These are phyloP conservation scores for Pezizomycotina sp. DNA, from an alignment of 2,329 filamentous ascomycete species.

Conservation along the genomic window DNA sequence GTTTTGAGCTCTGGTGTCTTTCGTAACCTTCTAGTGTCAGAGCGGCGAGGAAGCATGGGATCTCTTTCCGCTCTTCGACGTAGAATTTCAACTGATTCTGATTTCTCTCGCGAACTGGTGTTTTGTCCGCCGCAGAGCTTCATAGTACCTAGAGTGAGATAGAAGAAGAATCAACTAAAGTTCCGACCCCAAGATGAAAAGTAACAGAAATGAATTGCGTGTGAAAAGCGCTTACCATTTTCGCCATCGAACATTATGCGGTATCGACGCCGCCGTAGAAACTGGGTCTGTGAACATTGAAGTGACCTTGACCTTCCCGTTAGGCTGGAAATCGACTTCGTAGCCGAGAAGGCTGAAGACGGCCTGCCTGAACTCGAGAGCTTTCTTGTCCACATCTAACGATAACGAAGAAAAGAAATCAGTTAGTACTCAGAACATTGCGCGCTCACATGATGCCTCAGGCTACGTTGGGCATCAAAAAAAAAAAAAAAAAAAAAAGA, in stretches of 20 bases:
- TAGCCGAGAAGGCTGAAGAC: constrained; percentile 84
- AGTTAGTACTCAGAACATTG: too few species aligned
- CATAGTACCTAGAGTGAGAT: constrained; percentile 91
- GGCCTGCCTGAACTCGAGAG: constrained; percentile 84
- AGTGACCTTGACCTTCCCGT: constrained; percentile 85
- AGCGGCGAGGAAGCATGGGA: constrained; percentile 24
- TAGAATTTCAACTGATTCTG: constrained; percentile 76
- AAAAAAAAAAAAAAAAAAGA: too few species aligned
- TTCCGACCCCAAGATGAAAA: constrained; percentile 26
- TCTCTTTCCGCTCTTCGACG: constrained; percentile 58
- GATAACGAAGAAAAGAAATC: neutral
- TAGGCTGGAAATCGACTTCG: constrained; percentile 92
- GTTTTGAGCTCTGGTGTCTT: too few species aligned
- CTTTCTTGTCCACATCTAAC: constrained; percentile 67
- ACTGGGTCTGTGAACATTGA: constrained; percentile 48
- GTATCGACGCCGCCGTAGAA: constrained; percentile 50
- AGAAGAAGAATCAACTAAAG: constrained; percentile 55
- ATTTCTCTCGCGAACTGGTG: constrained; percentile 73
- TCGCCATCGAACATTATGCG: constrained; percentile 38
- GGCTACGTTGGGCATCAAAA: too few species aligned
- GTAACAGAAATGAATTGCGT: neutral
- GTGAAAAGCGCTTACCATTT: constrained; percentile 22
- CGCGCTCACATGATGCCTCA: too few species aligned
- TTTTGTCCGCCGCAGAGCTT: constrained; percentile 84
- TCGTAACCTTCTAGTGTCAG: constrained; percentile 25